Base-by-base conservation (phyloP, 2,329 filamentous ascomycete genomes). In the Xylariomycetidae sp. region DNA sequence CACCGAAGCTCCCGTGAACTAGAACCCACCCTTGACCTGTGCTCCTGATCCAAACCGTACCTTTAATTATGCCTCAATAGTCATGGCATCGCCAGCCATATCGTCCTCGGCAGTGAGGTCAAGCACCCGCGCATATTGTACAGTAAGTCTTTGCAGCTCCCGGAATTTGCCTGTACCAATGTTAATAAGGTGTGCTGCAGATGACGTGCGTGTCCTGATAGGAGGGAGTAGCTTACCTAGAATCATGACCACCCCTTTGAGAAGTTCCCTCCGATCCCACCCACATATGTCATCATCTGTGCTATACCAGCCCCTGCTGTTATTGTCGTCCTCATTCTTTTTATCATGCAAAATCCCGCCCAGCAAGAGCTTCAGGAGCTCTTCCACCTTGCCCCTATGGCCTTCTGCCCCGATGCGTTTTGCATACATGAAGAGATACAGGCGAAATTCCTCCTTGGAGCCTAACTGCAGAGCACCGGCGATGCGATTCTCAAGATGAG, bases 371-470 rank as follows among this genome's bases (percentile, higher is more conserved):
- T 87, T 83, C 17, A 97, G 67, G 8, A 98, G 68, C 64, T 98
- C 94, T 57, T 97, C 90, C 3, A 96, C 88, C 64, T 98, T 98
- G 36, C 78, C 73, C 47, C 83, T 80, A 32, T 90, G 67, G 0
- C 88, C 88, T 59, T 98, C 94, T 0, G 88, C 88, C 1, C 92
- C 92, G 5, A 98, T 76, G 1, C 92, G 81, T 65, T 96, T 97
- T 4, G 89, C 90, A 53, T 98, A 98, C 88, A 97, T 97, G 53
- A 88, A 84, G n/a, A 98, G 67, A 53, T 97, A 97, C 2, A 95
- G 70, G 37, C 88, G 80, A 64, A 97, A 98, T 57, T 98, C 92
- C 38, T 97, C 89, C 49, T 80, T 84, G 0, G 92, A 84, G 4
- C 84, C 86, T 1, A 98, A 67, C 39, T 87, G 83, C 54, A 94